These are phyloP conservation scores for Beta macrorhiza DNA, from an alignment of 179 eudicot genomes.

Conservation along the genomic window DNA sequence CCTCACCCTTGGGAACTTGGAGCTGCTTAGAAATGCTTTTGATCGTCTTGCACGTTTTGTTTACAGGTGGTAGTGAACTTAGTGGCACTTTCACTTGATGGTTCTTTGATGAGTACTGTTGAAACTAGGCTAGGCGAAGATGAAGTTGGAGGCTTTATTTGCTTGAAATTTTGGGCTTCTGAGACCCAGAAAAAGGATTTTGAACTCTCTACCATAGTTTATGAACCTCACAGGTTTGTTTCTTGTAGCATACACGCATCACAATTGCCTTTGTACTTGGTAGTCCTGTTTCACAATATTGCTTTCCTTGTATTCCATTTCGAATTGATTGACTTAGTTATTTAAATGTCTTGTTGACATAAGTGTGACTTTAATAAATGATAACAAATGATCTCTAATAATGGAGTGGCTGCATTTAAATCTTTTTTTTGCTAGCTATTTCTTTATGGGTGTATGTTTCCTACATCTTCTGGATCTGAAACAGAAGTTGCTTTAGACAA, in stretches of 20 bases:
- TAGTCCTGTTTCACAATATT: neutral
- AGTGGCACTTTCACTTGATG: constrained; percentile 74
- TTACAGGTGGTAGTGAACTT: constrained; percentile 70
- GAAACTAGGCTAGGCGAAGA: constrained; percentile 89
- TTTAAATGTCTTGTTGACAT: neutral
- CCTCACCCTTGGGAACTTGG: neutral
- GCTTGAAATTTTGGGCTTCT: constrained; percentile 79
- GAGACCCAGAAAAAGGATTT: constrained; percentile 60
- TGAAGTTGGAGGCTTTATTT: constrained; percentile 81
- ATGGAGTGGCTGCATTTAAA: too few species aligned
- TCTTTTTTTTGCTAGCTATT: too few species aligned
- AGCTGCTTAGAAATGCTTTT: neutral
- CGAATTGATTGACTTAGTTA: neutral
- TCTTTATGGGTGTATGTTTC: neutral
- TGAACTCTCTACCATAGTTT: constrained; percentile 78
- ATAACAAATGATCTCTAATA: neutral
- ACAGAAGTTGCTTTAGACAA: neutral
- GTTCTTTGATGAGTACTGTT: constrained; percentile 76
- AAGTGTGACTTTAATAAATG: neutral
- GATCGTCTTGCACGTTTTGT: constrained; percentile 21
- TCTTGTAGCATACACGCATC: constrained; percentile 12
- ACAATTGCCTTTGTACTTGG: neutral
- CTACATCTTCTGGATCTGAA: neutral
- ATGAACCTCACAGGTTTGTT: constrained; percentile 93
- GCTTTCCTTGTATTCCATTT: neutral